Base-by-base conservation (phyloP, 805 yeast species). In the Wickerhamiella sorbophila region DNA sequence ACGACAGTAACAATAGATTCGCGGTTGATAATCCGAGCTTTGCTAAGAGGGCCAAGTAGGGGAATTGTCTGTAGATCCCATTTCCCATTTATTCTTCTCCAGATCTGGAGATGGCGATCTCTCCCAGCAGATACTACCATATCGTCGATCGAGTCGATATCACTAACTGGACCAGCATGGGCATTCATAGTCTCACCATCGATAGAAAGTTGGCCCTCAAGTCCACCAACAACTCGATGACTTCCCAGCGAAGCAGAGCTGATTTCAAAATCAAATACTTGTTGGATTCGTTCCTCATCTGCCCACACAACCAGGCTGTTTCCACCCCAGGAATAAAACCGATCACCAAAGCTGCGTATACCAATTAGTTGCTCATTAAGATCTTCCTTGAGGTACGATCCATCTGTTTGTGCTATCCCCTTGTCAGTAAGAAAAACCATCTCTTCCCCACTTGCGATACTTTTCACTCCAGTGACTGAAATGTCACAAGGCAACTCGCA, bases 1-100 rank as follows among this genome's bases (percentile, higher is more conserved):
- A 17, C 21, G 3, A 36, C 38, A 4, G 31, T 24, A 8, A 36
- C 57, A 24, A 52, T 42, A 8, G 49, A 44, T 3, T 49, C 38
- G 35, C 58, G 61, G 2, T 55, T 43, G 1, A 74, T 50, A 65
- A 64, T 8, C 66, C 40, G 10, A 76, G 54, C 51, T 71, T 75
- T 0, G 75, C 80, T 41, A 69, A 72, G 49, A 75, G 83, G 4
- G 67, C 60, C 1, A 72, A 70, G n/a, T 16, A 51, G 31, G 24
- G 44, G 27, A 1, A 79, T 51, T 0, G 86, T 79, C 50, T 77
- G 80, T 3, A 79, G 57, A 4, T 60, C 64, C 82, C 83, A 78
- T 0, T 48, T 37, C 9, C 24, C 18, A 10, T 18, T 26, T 19
- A 18, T 10, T 9, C 17, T 5, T 6, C 21, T 36, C 49, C 48